phyloP scores from a whole-genome alignment of 2,329 filamentous ascomycete species.

The Domatiomyces globalis region DNA sequence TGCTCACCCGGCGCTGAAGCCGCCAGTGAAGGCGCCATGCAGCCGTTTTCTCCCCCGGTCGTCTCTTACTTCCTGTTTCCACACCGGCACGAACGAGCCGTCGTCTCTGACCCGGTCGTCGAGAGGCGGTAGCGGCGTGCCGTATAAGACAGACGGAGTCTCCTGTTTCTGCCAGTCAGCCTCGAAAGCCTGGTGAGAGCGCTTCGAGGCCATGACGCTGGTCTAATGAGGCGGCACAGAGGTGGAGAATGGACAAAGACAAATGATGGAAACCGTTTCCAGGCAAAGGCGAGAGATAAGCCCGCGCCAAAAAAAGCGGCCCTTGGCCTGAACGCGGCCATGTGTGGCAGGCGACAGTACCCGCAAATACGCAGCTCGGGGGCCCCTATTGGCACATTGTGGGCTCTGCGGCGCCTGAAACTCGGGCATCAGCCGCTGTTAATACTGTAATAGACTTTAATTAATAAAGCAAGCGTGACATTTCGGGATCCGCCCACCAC shows the following conservation, averaged over 20 bases:
- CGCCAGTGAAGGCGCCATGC: constrained; percentile 92
- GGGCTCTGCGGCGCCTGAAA: no score
- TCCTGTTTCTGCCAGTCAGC: constrained; percentile 52
- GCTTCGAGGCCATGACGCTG: constrained; percentile 57
- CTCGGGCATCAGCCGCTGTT: no score
- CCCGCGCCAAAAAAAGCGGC: no score
- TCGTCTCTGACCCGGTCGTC: constrained; percentile 71
- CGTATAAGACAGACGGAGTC: constrained; percentile 64
- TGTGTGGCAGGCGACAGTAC: no score
- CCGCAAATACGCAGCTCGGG: no score
- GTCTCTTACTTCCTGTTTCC: constrained; percentile 96
- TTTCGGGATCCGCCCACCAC: no score
- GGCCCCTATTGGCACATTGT: no score
- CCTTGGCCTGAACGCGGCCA: no score
- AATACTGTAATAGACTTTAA: background rate
- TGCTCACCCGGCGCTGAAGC: constrained; percentile 83
- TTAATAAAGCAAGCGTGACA: background rate
- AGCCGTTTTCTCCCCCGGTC: constrained; percentile 79
- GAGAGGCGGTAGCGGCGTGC: constrained; percentile 66
- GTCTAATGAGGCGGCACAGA: background rate
- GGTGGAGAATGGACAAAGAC: background rate
- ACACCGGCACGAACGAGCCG: constrained; percentile 83
- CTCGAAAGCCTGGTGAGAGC: constrained; percentile 65
- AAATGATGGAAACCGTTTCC: background rate
- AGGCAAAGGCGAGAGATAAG: no score